These are phyloP conservation scores for Carpinus viminea DNA, from an alignment of 306 rosid species.

Conservation along the genomic window DNA sequence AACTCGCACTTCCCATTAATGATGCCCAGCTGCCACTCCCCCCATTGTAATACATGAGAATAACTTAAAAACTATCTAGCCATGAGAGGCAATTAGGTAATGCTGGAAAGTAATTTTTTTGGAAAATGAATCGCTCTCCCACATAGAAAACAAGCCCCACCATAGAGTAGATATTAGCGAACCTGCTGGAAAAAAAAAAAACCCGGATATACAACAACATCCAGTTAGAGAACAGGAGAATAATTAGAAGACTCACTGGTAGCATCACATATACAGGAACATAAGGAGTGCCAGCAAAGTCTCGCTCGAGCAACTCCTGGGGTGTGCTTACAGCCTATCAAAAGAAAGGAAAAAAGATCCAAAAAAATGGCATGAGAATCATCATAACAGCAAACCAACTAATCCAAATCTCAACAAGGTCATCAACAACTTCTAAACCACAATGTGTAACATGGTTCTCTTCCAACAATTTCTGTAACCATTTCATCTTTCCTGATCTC, in stretches of 20 bases:
- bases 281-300: slow-evolving; percentile 73
- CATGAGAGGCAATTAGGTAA: slow-evolving; percentile 14
- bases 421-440: not conserved
- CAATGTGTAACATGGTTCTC: not conserved
- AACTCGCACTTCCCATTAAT: slow-evolving; percentile 87
- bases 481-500: not conserved
- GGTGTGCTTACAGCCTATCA: slow-evolving; percentile 59
- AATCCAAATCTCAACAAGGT: not conserved
- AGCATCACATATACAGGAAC: slow-evolving; percentile 92
- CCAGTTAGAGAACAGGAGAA: not conserved
- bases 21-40: slow-evolving; percentile 71
- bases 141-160: not conserved
- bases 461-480: not conserved
- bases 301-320: slow-evolving; percentile 61
- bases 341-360: slow-evolving; percentile 16
- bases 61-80: slow-evolving; percentile 19
- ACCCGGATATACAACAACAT: not conserved
- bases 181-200: not conserved
- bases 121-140: not conserved
- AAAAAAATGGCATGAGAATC: not conserved
- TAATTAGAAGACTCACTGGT: slow-evolving; percentile 57
- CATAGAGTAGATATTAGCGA: not conserved
- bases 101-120: not conserved
- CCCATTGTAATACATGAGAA: slow-evolving; percentile 27
- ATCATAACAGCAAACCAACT: not conserved